Base-by-base conservation (phyloP, 345 rosid genomes). In the Erysimum cheiranthoides region DNA sequence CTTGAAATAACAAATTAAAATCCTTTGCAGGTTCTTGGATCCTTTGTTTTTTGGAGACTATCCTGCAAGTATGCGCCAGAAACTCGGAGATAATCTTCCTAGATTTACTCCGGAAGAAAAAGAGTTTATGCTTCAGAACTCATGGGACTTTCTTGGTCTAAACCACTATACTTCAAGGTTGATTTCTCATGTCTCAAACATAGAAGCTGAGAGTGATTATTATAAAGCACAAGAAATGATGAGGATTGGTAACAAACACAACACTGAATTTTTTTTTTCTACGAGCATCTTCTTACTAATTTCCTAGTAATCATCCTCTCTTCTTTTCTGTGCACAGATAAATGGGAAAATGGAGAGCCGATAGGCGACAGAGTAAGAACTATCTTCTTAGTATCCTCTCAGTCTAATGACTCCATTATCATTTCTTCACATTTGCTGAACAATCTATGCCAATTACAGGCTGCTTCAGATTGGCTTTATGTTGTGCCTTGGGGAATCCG, bases 401-500 rank as follows among this genome's bases (percentile, higher is more conserved):
- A 39, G 60, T 75, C 51, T 65, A 38, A 50, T 63, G 27, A 68
- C 31, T 69, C 45, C 59, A 2, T 62, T 39, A 2, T 12, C 11
- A 51, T 73, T 11, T 71, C 8, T n/a, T 32, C 25, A 36, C 6
- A 42, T 68, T 10, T 75, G n/a, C 31, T 39, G 11, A 80, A 72
- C 54, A 66, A 63, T 68, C 28, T 73, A 10, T 73, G 46, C 61
- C 32, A 35, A 45, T 81, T 65, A 68, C 90, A 94, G 97, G 96
- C 93, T 65, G 98, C 98, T 63, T 94, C 97, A 4, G 92, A 86
- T 52, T 94, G 97, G 97, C 96, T 91, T 50, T 91, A 82, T 47
- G 70, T 85, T 77, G 96, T 90, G 82, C 98, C 97, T 50, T 94
- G 96, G 96, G 98, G 97, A 78, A 81, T 94, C 61, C 83, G 88